Evolutionary conservation across 1,284 basidiomycete genomes (phyloP).

Genomic region (Papiliotrema laurentii): DNA sequence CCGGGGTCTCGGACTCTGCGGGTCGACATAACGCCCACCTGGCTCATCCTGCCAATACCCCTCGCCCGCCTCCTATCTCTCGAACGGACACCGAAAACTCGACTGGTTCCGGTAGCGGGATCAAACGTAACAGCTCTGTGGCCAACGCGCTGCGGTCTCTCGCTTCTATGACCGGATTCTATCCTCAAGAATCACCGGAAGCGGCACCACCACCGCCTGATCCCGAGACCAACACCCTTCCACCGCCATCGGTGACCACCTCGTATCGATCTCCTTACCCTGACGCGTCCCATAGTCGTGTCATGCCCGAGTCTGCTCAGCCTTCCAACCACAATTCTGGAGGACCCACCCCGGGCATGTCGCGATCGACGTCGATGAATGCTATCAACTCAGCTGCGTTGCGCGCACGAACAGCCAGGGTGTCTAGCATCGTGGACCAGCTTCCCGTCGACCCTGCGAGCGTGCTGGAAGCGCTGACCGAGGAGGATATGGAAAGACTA

Average conservation of each 20-base stretch:
- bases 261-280: constrained; percentile 41
- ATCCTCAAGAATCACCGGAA: constrained; percentile 20
- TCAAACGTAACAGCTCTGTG: constrained; percentile 77
- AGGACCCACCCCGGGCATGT: too few species aligned
- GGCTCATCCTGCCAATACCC: neutral
- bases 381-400: constrained; percentile 7
- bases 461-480: constrained; percentile 79
- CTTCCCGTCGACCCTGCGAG: constrained; percentile 55
- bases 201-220: constrained; percentile 52
- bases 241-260: neutral
- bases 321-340: too few species aligned
- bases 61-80: constrained; percentile 7
- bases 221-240: neutral
- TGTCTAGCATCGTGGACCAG: constrained; percentile 8
- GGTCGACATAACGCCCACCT: neutral
- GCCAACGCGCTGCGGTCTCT: constrained; percentile 75
- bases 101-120: too few species aligned
- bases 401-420: constrained; percentile 8
- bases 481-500: constrained; percentile 84
- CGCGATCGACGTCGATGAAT: constrained; percentile 7
- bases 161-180: constrained; percentile 52
- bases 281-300: constrained; percentile 31
- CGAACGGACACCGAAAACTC: constrained; percentile 18
- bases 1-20: neutral
- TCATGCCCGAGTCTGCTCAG: constrained; percentile 23